phyloP scores from a whole-genome alignment of 306 rosid species.

The Prunus armeniaca region DNA sequence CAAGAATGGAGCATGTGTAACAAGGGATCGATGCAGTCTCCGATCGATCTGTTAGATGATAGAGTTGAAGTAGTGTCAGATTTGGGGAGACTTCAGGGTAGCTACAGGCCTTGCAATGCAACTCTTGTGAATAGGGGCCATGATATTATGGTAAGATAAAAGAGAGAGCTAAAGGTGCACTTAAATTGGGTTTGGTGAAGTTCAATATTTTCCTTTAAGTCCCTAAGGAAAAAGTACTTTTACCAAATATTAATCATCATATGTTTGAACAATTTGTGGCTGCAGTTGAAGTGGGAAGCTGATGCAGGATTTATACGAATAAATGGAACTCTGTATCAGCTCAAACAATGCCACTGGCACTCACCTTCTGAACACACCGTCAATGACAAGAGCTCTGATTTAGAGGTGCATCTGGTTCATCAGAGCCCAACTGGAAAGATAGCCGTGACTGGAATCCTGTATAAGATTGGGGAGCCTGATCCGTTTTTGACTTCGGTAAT shows the following conservation, averaged over 20 bases:
- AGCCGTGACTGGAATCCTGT: conserved; percentile 60
- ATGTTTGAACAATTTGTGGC: not conserved
- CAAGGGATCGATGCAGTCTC: conserved; percentile 71
- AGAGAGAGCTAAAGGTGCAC: not conserved
- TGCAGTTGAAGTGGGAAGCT: conserved; percentile 46
- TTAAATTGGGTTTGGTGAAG: not conserved
- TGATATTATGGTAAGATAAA: conserved; percentile 54
- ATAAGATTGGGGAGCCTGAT: conserved; percentile 48
- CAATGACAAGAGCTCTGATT: conserved; percentile 48
- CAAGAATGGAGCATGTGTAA: conserved; percentile 56
- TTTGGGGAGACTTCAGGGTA: conserved; percentile 29
- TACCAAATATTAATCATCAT: not conserved
- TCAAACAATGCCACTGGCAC: conserved; percentile 79
- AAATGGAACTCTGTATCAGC: conserved; percentile 46
- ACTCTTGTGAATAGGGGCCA: conserved; percentile 67
- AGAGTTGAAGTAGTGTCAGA: conserved; percentile 42
- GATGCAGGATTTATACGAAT: conserved; percentile 46
- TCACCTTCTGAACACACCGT: conserved; percentile 74
- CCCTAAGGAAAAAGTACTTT: not conserved
- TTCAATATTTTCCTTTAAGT: not conserved
- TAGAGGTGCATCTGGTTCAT: conserved; percentile 72
- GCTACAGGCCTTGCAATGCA: conserved; percentile 54
- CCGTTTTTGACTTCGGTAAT: conserved; percentile 51
- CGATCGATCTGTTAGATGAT: conserved; percentile 46
- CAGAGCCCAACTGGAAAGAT: conserved; percentile 37